Evolutionary conservation across 2,329 filamentous ascomycete genomes (phyloP), one percentile per base, ranked within the genome.

Genomic region (Penicillium capsulatum): DNA sequence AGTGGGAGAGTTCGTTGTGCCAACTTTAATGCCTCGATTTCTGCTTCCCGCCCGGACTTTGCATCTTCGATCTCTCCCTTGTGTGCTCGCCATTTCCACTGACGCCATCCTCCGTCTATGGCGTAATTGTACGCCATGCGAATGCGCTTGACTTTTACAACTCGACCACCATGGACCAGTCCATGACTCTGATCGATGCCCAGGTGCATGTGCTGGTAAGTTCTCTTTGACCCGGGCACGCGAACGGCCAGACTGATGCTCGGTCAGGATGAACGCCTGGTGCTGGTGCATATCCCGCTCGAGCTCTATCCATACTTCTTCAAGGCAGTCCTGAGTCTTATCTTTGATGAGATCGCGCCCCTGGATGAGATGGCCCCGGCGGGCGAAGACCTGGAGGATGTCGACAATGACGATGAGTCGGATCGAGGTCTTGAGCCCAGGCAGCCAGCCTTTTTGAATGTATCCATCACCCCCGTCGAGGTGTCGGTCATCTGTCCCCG

Each of bases 401-500:
- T 65, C 7, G 59, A 65, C 10, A 45, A 57, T 7, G 59, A 65
- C 10, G 46, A 57, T 36, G 41, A 44, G 27, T 50, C 55, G 34
- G 36, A 51, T 31, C 30, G 51, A 29, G 33, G 38, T 35, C 22
- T 58, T 42, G 50, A 73, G 68, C 74, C 68, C 67, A 11, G 71
- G 63, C 71, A 72, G 59, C 84, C 92, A 65, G 81, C 81, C 31
- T 97, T 98, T 65, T 77, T 96, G 62, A 97, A 97, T 64, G 81
- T 98, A 53, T 94, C 87, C 47, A 78, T 97, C 57, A 97, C 90
- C 0, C 87, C 89, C 0, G 79, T 94, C 39, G 92, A 96, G 66
- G 94, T 88, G 68, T 95, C 89, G 3, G 77, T 98, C 36, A 88
- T 94, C 38, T 97, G 91, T 60, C 84, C 91, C 47, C 79, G 80